phyloP scores from a whole-genome alignment of 768 basidiomycete genomes.

The Phlebiopsis gigantea region DNA sequence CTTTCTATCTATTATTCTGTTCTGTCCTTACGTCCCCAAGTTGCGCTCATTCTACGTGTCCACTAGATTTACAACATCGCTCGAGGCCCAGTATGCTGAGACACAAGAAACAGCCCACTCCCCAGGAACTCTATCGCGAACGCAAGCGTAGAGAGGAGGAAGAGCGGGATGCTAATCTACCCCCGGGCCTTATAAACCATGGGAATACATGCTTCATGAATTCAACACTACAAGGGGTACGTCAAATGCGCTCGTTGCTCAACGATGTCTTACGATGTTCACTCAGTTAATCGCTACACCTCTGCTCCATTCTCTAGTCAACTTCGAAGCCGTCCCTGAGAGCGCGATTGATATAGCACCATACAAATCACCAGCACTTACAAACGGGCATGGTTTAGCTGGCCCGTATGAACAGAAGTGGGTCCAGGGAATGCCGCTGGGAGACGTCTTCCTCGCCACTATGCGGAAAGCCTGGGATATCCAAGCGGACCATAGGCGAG shows the following conservation, averaged over 20 bases:
- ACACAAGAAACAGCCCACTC: slow-evolving; percentile 44
- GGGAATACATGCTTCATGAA: slow-evolving; percentile 97
- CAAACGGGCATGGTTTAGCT: slow-evolving; percentile 55
- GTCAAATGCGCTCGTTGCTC: slow-evolving; percentile 24
- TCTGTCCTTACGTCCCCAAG: slow-evolving; percentile 1
- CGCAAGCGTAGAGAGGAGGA: slow-evolving; percentile 57
- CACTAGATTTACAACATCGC: neutral
- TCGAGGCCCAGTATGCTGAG: slow-evolving; percentile 17
- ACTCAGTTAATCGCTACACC: slow-evolving; percentile 62
- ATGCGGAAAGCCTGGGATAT: slow-evolving; percentile 61
- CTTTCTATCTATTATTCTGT: neutral
- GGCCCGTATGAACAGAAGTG: slow-evolving; percentile 47
- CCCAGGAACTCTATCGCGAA: slow-evolving; percentile 59
- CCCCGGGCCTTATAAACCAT: slow-evolving; percentile 74
- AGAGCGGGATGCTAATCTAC: slow-evolving; percentile 54
- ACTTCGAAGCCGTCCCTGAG: slow-evolving; percentile 47
- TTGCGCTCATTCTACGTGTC: neutral
- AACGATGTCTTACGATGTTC: neutral
- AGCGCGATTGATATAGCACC: slow-evolving; percentile 30
- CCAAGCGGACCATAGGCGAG: slow-evolving; percentile 46
- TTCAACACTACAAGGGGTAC: slow-evolving; percentile 83
- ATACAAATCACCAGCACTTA: slow-evolving; percentile 60
- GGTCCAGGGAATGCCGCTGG: slow-evolving; percentile 61
- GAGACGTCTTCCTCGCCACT: slow-evolving; percentile 58
- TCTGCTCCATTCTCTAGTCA: slow-evolving; percentile 51